Conservation (phyloP, 805 yeast genomes). For the Candida jianshihensis region DNA sequence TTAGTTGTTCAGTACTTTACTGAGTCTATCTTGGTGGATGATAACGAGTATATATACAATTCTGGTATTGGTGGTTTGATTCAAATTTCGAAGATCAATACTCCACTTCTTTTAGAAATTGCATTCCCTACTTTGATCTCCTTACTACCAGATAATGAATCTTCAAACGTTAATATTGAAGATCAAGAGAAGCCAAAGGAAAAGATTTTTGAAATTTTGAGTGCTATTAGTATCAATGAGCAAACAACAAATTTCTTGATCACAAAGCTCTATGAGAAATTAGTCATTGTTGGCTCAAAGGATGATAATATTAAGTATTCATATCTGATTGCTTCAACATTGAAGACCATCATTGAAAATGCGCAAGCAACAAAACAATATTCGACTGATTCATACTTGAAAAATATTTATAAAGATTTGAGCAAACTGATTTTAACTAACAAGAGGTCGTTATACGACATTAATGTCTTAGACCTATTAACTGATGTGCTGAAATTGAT, state of each 20-base stretch:
- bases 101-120: conserved; percentile 39
- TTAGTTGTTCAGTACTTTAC: conserved; percentile 59
- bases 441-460: conserved; percentile 4
- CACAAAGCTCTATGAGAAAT: conserved; percentile 29
- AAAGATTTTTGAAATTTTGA: conserved; percentile 19
- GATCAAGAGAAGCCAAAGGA: conserved; percentile 20
- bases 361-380: conserved; percentile 15
- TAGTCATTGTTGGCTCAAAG: conserved; percentile 15
- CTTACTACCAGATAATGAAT: conserved; percentile 40
- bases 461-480: conserved; percentile 17
- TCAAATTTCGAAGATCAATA: conserved; percentile 30
- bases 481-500: conserved; percentile 30
- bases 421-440: conserved; percentile 4
- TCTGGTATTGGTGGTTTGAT: conserved; percentile 52
- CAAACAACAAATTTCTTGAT: conserved; percentile 31
- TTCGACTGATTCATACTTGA: conserved; percentile 15
- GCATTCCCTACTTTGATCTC: conserved; percentile 46
- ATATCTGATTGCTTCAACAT: conserved; percentile 13
- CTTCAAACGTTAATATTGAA: conserved; percentile 21
- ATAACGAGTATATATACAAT: conserved; percentile 42
- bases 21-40: conserved; percentile 49
- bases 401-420: conserved; percentile 11
- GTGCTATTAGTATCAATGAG: conserved; percentile 24
- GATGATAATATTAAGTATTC: conserved; percentile 11
- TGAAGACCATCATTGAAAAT: conserved; percentile 15